Base-by-base conservation (phyloP, 768 basidiomycete genomes). In the Calocybe gangraenosa region DNA sequence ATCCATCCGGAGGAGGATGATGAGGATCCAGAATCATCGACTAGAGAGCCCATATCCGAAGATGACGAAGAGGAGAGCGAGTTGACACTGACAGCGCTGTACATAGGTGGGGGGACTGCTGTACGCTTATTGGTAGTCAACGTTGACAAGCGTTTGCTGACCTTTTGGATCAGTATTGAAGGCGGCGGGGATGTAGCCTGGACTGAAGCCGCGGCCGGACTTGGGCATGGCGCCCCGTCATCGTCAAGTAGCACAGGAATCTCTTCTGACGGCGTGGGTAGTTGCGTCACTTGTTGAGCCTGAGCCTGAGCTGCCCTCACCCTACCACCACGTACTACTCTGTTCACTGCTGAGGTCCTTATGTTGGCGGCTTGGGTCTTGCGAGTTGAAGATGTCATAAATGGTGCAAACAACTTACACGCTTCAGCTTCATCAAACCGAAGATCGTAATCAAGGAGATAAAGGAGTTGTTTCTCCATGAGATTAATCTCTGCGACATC, bases 381-480 rank as follows among this genome's bases (percentile, higher is more conserved):
- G 17, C 49, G 50, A 18, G 44, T 37, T 7, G 47, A 31, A 0
- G 68, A 51, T 7, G 55, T 48, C 70, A 88, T 73, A 65, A 88
- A 84, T 2, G 87, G 83, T 9, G 73, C 76, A 67, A 96, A 93
- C 9, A 74, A 70, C 21, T 59, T 59, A 56, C 85, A 76, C 45
- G 86, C 84, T 57, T 96, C 92, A 20, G 69, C 66, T 67, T 99
- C 95, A 54, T 81, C 76, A 62, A 97, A 91, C 38, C 90, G 82
- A 46, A 99, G 81, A 64, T 97, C 85, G 62, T 88, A 94, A 68
- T 95, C 89, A 56, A 99, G 82, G 47, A 98, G 73, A 64, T 78
- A 86, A 43, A 99, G 81, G 21, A 99, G 79, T 67, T 99, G 92
- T 68, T 84, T 88, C 70, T 99, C 95, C 95, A 98, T 98, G 50